These are phyloP conservation scores for slime mould (Dictyostelium discoideum) DNA, from an alignment of 78 protist species.

Conservation along the genomic window DNA sequence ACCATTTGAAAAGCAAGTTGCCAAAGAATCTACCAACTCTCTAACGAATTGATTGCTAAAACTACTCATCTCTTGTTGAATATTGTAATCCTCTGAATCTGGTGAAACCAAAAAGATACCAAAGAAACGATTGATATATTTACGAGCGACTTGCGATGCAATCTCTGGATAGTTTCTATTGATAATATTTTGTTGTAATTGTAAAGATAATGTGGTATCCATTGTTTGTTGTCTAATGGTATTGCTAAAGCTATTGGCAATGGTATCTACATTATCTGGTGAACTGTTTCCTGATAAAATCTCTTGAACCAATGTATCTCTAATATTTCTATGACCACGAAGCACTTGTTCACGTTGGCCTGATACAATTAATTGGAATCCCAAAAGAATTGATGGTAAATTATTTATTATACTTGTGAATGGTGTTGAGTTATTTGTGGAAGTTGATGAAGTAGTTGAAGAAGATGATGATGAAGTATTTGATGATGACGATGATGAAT, in stretches of 20 bases:
- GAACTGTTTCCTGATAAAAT: conserved; percentile 7
- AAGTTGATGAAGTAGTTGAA: not conserved
- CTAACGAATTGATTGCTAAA: not conserved
- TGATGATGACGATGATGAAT: not conserved
- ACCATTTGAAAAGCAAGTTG: conserved; percentile 39
- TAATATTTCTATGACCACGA: conserved; percentile 34
- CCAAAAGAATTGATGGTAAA: conserved; percentile 6
- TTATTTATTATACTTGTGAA: not conserved
- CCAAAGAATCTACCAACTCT: conserved; percentile 6
- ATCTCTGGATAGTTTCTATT: not conserved
- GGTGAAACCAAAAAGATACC: conserved; percentile 1
- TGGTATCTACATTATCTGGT: not conserved
- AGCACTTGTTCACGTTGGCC: not conserved
- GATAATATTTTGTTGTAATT: not conserved
- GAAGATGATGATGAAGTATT: not conserved
- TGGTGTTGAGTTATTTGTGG: not conserved
- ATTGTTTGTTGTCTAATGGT: not conserved
- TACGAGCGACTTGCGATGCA: not conserved
- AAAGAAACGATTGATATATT: conserved; percentile 8
- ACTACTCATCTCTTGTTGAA: not conserved
- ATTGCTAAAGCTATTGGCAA: not conserved
- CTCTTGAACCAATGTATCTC: conserved; percentile 2
- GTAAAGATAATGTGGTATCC: not conserved
- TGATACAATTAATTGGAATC: conserved; percentile 3
- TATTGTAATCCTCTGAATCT: not conserved